These are phyloP conservation scores for Neonectria sp. DNA, from an alignment of 2,329 filamentous ascomycete genomes.

Conservation along the genomic window DNA sequence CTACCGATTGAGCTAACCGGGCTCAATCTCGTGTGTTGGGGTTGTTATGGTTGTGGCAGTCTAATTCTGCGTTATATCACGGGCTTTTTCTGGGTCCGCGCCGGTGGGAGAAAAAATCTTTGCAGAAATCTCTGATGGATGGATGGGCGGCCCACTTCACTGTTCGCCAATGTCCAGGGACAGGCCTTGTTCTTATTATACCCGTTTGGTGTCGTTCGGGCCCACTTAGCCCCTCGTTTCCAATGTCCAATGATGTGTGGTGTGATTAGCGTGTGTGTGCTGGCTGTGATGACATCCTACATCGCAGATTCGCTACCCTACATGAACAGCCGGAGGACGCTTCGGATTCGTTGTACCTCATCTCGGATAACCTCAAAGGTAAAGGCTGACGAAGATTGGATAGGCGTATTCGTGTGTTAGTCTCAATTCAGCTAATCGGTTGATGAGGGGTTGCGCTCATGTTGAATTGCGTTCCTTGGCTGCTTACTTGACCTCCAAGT, in stretches of 20 bases:
- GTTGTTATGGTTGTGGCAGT: background rate
- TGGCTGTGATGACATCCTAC: background rate
- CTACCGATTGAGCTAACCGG: conserved; percentile 61
- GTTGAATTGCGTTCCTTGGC: no score
- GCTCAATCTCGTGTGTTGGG: conserved; percentile 22
- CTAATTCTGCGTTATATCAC: conserved; percentile 3
- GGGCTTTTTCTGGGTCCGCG: background rate
- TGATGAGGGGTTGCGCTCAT: no score
- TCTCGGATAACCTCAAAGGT: background rate
- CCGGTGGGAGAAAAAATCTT: background rate
- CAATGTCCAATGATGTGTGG: background rate
- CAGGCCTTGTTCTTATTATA: conserved; percentile 6
- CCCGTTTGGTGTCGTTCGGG: background rate
- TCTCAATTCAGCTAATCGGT: no score
- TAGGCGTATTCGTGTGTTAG: no score
- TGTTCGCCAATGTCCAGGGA: background rate
- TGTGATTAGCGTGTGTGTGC: background rate
- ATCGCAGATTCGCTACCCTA: background rate
- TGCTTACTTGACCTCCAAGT: no score
- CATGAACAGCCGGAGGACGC: background rate
- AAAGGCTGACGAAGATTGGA: no score
- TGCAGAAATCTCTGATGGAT: background rate
- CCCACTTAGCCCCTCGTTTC: background rate
- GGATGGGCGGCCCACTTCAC: background rate
- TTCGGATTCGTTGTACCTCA: background rate